Conservation (phyloP, 805 yeast species). For the Saccharomyces mikatae region DNA sequence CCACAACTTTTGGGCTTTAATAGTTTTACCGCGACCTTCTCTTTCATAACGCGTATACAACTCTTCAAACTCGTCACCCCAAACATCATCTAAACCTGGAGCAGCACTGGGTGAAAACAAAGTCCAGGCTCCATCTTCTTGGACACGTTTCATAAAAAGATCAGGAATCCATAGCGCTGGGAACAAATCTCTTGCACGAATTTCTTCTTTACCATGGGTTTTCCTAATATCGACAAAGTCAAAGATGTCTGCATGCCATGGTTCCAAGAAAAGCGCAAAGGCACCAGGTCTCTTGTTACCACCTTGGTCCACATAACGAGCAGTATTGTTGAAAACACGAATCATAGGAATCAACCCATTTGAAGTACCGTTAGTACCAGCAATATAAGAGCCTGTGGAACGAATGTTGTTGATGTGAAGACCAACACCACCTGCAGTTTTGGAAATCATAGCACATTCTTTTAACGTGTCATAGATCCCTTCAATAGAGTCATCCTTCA, state of each 20-base stretch:
- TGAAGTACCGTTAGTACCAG: slow-evolving; percentile 88
- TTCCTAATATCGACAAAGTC: slow-evolving; percentile 81
- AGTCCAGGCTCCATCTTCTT: slow-evolving; percentile 73
- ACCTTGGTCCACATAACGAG: slow-evolving; percentile 96
- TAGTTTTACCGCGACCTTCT: slow-evolving; percentile 56
- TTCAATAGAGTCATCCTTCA: slow-evolving; percentile 91
- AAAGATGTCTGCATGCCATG: slow-evolving; percentile 93
- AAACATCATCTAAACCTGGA: slow-evolving; percentile 74
- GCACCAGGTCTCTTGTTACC: slow-evolving; percentile 98
- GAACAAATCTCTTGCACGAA: slow-evolving; percentile 87
- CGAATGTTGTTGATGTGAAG: slow-evolving; percentile 82
- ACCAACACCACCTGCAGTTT: slow-evolving; percentile 95
- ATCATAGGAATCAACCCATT: slow-evolving; percentile 95
- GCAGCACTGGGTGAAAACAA: slow-evolving; percentile 84
- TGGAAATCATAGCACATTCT: slow-evolving; percentile 82
- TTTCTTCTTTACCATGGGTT: slow-evolving; percentile 92
- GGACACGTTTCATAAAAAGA: slow-evolving; percentile 86
- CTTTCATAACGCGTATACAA: slow-evolving; percentile 67
- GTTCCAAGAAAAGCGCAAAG: slow-evolving; percentile 85
- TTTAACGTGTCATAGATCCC: slow-evolving; percentile 89
- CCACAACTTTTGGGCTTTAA: slow-evolving; percentile 90
- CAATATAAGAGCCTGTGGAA: slow-evolving; percentile 76
- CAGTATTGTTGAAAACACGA: slow-evolving; percentile 89
- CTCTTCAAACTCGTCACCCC: slow-evolving; percentile 74
- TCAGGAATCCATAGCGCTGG: slow-evolving; percentile 94